phyloP scores from a whole-genome alignment of 2,329 filamentous ascomycete species.

The Scleromitrula shiraiana region DNA sequence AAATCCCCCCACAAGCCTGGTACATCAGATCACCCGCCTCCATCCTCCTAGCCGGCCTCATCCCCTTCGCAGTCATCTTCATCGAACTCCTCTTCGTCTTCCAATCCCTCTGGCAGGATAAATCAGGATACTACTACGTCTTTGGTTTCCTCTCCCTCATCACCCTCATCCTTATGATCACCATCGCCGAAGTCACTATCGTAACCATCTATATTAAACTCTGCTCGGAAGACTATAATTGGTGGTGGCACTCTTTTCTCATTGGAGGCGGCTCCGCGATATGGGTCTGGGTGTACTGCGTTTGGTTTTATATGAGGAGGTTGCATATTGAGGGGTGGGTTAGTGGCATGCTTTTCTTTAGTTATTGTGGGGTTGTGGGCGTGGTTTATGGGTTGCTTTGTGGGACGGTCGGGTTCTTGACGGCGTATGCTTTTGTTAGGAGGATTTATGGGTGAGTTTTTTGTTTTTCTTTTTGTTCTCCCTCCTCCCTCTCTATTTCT shows the following conservation, averaged over 20 bases:
- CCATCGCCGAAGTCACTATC: conserved; percentile 75
- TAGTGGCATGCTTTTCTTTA: conserved; percentile 75
- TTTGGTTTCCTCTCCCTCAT: conserved; percentile 79
- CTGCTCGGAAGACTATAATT: conserved; percentile 79
- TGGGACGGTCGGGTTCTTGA: conserved; percentile 77
- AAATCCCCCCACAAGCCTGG: conserved; percentile 68
- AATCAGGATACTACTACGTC: conserved; percentile 86
- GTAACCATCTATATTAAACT: conserved; percentile 77
- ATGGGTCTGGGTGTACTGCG: conserved; percentile 77
- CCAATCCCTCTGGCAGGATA: conserved; percentile 82
- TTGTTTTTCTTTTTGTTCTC: background rate
- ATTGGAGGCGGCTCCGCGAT: conserved; percentile 67
- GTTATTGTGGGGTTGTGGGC: conserved; percentile 75
- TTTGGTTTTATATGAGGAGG: conserved; percentile 77
- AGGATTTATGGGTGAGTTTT: conserved; percentile 67
- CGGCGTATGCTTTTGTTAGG: conserved; percentile 75
- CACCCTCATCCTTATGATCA: conserved; percentile 62
- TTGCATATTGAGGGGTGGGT: conserved; percentile 75
- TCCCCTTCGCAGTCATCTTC: conserved; percentile 82
- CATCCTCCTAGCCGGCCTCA: conserved; percentile 63
- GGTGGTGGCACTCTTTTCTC: conserved; percentile 88
- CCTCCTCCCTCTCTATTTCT: no score
- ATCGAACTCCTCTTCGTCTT: conserved; percentile 84
- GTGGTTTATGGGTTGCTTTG: conserved; percentile 72
- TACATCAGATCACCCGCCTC: conserved; percentile 58